Percentiles rank a stretch among this genome's conserved stretches.
Conservation (phyloP, 768 basidiomycete genomes). For the Amanita pallidorosea region DNA sequence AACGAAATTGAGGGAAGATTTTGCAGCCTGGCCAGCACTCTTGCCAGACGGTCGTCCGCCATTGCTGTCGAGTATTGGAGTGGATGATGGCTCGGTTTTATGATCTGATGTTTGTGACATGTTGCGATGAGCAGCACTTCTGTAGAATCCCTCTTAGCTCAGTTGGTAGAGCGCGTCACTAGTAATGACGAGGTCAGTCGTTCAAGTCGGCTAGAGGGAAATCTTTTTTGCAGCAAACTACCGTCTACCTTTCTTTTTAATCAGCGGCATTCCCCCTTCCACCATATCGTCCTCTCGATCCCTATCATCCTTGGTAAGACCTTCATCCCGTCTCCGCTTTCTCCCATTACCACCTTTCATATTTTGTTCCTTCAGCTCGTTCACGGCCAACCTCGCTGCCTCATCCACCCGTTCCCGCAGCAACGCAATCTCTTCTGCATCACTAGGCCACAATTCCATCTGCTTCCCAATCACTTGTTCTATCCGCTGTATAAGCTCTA, state of each 20-base stretch:
- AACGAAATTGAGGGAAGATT: conserved; percentile 83
- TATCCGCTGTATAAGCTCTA: conserved; percentile 91
- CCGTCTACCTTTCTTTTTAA: conserved; percentile 31
- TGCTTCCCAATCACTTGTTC: conserved; percentile 88
- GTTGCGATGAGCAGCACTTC: too few relatives aligned
- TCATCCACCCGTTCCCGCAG: conserved; percentile 85
- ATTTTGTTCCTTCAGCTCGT: conserved; percentile 73
- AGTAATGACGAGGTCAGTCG: conserved; percentile 29
- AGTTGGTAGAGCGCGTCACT: conserved; percentile 49
- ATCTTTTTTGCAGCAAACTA: background rate
- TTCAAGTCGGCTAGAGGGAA: conserved; percentile 24
- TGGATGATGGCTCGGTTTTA: background rate
- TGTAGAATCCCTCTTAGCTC: conserved; percentile 35
- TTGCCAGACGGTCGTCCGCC: conserved; percentile 35
- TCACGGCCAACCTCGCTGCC: conserved; percentile 66
- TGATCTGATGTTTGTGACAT: background rate
- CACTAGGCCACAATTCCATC: conserved; percentile 80
- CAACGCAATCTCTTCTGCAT: conserved; percentile 81
- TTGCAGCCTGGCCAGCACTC: conserved; percentile 58
- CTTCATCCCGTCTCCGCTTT: conserved; percentile 32
- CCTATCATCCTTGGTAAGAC: conserved; percentile 55
- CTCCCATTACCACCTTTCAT: conserved; percentile 29
- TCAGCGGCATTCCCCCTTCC: conserved; percentile 77
- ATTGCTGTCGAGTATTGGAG: conserved; percentile 11
- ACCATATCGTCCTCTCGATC: conserved; percentile 91